Conservation (phyloP, 306 rosid species). For the Echinosophora koreensis region DNA sequence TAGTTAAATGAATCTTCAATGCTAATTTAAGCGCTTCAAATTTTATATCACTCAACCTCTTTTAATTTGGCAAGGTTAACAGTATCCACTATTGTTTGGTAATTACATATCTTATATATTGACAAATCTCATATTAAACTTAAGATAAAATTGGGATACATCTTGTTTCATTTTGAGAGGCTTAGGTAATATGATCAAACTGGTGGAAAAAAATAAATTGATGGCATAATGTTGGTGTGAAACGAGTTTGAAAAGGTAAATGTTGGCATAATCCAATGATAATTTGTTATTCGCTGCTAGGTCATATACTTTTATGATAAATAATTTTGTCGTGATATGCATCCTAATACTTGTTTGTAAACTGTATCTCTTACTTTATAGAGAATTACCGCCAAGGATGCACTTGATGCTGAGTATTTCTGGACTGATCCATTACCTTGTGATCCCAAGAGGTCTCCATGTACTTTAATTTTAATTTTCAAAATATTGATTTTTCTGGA, state of each 20-base stretch:
- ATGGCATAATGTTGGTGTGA: conserved; percentile 23
- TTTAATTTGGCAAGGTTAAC: background rate
- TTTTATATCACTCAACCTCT: background rate
- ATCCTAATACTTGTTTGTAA: conserved; percentile 24
- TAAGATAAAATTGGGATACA: background rate
- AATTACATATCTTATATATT: conserved; percentile 6
- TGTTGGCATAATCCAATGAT: background rate
- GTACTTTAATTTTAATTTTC: background rate
- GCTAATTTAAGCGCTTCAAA: background rate
- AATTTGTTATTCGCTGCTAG: background rate
- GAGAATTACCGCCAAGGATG: conserved; percentile 76
- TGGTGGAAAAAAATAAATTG: background rate
- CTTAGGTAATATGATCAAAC: conserved; percentile 5
- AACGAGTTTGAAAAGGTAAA: background rate
- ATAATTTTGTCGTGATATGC: background rate
- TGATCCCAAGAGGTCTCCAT: conserved; percentile 68
- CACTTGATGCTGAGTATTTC: conserved; percentile 81
- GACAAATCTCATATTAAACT: conserved; percentile 2
- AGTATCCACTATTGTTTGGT: background rate
- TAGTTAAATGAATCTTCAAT: conserved; percentile 23
- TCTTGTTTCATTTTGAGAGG: conserved; percentile 21
- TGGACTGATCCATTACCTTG: conserved; percentile 80
- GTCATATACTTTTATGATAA: background rate
- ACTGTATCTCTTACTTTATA: conserved; percentile 36
- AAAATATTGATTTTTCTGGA: background rate